These are phyloP conservation scores for Verbena officinalis DNA, from an alignment of 257 asterid species.

Conservation along the genomic window DNA sequence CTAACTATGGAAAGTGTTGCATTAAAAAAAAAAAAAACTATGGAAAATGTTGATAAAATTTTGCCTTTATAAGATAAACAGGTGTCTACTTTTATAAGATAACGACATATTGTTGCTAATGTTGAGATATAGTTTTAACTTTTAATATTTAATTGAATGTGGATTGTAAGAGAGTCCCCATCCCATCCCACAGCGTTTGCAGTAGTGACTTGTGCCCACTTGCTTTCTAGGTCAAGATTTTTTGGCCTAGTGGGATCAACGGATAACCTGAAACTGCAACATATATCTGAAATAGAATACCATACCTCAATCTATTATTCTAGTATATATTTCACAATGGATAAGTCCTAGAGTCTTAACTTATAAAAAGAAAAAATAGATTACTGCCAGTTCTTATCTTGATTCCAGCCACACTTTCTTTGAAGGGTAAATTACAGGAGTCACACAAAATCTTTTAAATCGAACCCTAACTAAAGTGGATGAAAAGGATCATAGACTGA, in stretches of 20 bases:
- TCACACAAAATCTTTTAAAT: too few relatives aligned
- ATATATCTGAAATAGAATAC: too few relatives aligned
- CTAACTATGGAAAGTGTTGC: too few relatives aligned
- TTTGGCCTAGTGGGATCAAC: background rate
- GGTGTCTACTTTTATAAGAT: background rate
- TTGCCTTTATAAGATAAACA: background rate
- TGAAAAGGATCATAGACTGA: too few relatives aligned
- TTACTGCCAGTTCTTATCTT: background rate
- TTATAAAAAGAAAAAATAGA: too few relatives aligned
- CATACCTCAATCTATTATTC: background rate
- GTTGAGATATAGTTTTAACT: background rate
- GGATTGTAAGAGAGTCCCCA: background rate
- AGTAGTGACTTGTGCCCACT: background rate
- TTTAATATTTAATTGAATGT: background rate
- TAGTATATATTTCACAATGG: background rate
- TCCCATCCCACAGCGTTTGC: background rate
- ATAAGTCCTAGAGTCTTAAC: background rate
- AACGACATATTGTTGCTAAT: background rate
- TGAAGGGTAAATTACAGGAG: too few relatives aligned
- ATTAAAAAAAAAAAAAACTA: too few relatives aligned
- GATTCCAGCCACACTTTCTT: too few relatives aligned
- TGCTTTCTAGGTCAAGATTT: background rate
- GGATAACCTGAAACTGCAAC: background rate
- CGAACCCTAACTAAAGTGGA: too few relatives aligned
- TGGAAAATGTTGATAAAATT: too few relatives aligned